Base-by-base conservation (phyloP, 169 alveolate genomes). In the Plasmodium gonderi region DNA sequence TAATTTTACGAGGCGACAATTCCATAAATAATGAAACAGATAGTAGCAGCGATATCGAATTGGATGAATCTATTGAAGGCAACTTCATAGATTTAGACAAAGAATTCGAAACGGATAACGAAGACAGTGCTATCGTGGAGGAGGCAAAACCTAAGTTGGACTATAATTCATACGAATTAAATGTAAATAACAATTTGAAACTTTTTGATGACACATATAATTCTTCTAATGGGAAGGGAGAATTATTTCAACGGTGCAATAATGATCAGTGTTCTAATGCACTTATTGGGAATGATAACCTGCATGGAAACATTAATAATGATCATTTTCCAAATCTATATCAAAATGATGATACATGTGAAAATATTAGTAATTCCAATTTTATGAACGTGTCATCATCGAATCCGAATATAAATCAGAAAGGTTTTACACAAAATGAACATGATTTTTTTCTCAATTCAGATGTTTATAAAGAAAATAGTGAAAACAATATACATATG, bases 41-140 rank as follows among this genome's bases (percentile, higher is more conserved):
- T 3, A 17, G 31, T n/a, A 29, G 64, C 31, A 14, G 20, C 31
- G 64, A 42, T 5, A 23, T 23, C 26, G 80, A 80, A 42, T 64
- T 42, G 36, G 49, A 14, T 5, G 80, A 83, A 33, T 29, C 60
- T 8, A 29, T n/a, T 64, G 77, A 83, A 29, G 76, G 64, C 44
- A 83, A n/a, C 26, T 51, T 83, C 54, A 83, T 83, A 17, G 92
- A 83, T 38, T 45, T 83, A 45, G 92, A 83, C 54, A 83, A 83
- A 47, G 92, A 83, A 42, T 83, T 83, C 76, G 83, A 83, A 69
- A 83, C 92, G 38, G 92, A 83, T 60, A 72, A 31, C 17, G 92
- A 83, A 17, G 54, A 47, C 65, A 80, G 64, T 26, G n/a, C 23
- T 14, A 7, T 60, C 1, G 26, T 29, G 0, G n/a, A n/a, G 23